These are phyloP conservation scores for Phialocephala subalpina DNA, from an alignment of 2,329 filamentous ascomycete genomes.

Conservation along the genomic window DNA sequence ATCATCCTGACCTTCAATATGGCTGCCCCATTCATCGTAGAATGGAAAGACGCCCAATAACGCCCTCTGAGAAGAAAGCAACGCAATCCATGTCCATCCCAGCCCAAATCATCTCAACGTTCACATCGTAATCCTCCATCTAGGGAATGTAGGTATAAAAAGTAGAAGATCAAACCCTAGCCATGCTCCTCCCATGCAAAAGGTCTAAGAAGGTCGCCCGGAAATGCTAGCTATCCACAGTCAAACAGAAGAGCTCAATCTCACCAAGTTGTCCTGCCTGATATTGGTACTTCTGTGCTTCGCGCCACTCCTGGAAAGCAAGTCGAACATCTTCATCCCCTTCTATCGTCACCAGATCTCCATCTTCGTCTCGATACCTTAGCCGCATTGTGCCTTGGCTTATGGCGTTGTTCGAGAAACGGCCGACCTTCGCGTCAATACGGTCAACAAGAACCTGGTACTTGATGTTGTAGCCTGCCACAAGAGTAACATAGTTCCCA, in stretches of 20 bases:
- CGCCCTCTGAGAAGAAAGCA: constrained; percentile 30
- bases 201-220: constrained; percentile 8
- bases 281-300: constrained; percentile 70
- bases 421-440: constrained; percentile 92
- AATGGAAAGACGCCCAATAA: constrained; percentile 33
- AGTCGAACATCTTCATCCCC: constrained; percentile 97
- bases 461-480: constrained; percentile 93
- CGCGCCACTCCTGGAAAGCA: constrained; percentile 93
- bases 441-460: constrained; percentile 94
- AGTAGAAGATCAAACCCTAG: constrained; percentile 26
- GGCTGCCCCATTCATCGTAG: constrained; percentile 29
- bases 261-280: constrained; percentile 80
- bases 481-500: constrained; percentile 91
- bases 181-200: constrained; percentile 28
- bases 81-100: constrained; percentile 31
- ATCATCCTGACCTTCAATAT: constrained; percentile 25
- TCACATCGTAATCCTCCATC: constrained; percentile 39
- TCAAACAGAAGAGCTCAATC: constrained; percentile 85
- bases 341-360: constrained; percentile 91
- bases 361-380: constrained; percentile 90
- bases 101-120: constrained; percentile 42
- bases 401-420: constrained; percentile 86
- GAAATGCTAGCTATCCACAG: constrained; percentile 45
- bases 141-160: constrained; percentile 33
- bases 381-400: constrained; percentile 83